Evolutionary conservation across 1,284 basidiomycete genomes (phyloP), one percentile per base, ranked within the genome.

Genomic region (Baeospora myosura): DNA sequence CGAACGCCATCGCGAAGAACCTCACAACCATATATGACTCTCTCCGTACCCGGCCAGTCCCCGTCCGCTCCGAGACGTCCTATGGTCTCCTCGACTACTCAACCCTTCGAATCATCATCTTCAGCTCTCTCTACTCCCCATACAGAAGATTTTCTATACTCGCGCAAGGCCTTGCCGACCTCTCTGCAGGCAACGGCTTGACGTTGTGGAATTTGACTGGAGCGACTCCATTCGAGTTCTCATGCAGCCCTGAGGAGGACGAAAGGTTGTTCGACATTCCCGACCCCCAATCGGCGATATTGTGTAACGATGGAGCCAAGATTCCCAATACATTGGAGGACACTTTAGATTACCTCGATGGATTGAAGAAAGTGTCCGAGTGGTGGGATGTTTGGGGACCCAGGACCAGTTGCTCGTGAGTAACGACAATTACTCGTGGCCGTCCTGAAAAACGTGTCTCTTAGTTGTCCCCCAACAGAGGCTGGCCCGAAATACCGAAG

Each of bases 11-110:
- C 8, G 10, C 20, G 11, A 35, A 32, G 0, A 49, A 45, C 7
- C 35, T 51, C 6, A 38, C 48, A 2, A 24, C 20, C 2, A 31
- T 54, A 11, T 48, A 46, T 28, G 23, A 16, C 2, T 39, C 43
- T 6, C 17, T 54, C 2, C 44, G 42, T 14, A 17, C 25, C 11
- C 31, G 36, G 3, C 50, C 52, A 2, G 32, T 52, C 12, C 46
- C 51, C 3, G 48, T 54, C n/a, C 33, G 33, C 4, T 48, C 48
- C 4, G 8, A 22, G 3, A 41, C 20, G 0, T 37, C 41, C 1
- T 52, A 45, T 38, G 49, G 47, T 5, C 10, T 54, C 16, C 43
- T 52, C 20, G 47, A 51, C 20, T 52, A 47, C 20, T 34, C 43
- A 1, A 29, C 30, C 14, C 38, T 54, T 4, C 43, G 51, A 10